Percentiles rank a stretch among this genome's conserved stretches.
These are phyloP conservation scores for Russula emetica DNA, from an alignment of 768 basidiomycete genomes.

Conservation along the genomic window DNA sequence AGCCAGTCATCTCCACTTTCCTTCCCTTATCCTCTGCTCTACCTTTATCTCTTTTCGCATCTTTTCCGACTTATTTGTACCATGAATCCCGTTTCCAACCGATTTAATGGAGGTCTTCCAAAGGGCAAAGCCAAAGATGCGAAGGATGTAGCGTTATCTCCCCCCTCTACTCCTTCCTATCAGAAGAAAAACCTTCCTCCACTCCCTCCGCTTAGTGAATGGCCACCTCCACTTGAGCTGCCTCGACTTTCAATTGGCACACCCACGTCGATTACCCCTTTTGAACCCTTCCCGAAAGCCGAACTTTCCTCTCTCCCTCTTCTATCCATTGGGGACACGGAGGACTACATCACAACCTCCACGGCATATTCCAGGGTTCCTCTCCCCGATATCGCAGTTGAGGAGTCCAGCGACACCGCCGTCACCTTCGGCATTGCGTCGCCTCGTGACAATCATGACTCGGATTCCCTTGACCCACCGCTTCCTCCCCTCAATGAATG, in stretches of 20 bases:
- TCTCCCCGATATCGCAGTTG: constrained; percentile 24
- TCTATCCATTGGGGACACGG: constrained; percentile 45
- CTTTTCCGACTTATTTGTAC: constrained; percentile 13
- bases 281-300: constrained; percentile 62
- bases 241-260: constrained; percentile 21
- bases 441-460: no score
- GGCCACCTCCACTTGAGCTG: constrained; percentile 46
- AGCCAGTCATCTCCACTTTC: constrained; percentile 20
- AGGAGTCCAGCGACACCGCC: constrained; percentile 19
- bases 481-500: constrained; percentile 61
- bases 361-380: constrained; percentile 28
- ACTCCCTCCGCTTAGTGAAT: constrained; percentile 57
- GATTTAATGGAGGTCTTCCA: constrained; percentile 59
- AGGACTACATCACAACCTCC: constrained; percentile 29
- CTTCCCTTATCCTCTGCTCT: constrained; percentile 25
- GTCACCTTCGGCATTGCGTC: no score
- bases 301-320: constrained; percentile 52
- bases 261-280: constrained; percentile 43
- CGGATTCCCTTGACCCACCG: constrained; percentile 34
- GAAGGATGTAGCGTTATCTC: constrained; percentile 33
- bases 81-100: constrained; percentile 83
- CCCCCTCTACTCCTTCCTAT: constrained; percentile 26
- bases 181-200: constrained; percentile 56
- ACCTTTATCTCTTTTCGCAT: constrained; percentile 21
- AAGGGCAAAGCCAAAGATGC: constrained; percentile 59